A percentile compares a stretch with the other conserved stretches of the same genome.
Conservation (phyloP, 352 stramenopile genomes). For the Globisporangium solare region DNA sequence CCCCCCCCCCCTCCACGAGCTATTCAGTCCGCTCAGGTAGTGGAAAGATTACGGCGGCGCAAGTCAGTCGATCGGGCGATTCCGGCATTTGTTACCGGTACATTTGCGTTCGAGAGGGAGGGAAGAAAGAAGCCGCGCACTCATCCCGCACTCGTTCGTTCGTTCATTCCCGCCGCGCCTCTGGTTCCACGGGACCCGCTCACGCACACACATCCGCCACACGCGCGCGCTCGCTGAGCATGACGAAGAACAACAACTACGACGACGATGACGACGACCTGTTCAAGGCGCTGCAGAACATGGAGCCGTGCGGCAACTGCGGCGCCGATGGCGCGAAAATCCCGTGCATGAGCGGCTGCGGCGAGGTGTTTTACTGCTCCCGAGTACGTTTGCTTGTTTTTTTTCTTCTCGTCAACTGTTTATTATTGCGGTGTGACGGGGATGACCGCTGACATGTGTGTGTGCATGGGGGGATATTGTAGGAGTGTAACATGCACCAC, state of each 20-base stretch:
- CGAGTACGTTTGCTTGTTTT: constrained; percentile 35
- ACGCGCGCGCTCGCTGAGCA: no score
- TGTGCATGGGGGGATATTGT: neutral
- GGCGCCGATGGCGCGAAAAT: constrained; percentile 77
- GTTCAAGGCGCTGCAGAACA: constrained; percentile 80
- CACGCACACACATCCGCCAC: no score
- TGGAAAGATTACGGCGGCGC: no score
- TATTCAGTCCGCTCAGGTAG: no score
- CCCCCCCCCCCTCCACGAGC: no score
- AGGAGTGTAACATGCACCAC: constrained; percentile 89
- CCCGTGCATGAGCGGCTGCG: constrained; percentile 82
- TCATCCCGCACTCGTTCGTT: no score
- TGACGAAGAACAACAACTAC: constrained; percentile 77
- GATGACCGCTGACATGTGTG: neutral
- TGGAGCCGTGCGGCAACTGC: constrained; percentile 84
- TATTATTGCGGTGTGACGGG: neutral
- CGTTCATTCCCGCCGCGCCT: no score
- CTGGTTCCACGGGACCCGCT: no score
- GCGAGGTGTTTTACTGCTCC: constrained; percentile 87
- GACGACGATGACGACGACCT: constrained; percentile 85
- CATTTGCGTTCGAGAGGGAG: no score
- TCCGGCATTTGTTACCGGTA: no score
- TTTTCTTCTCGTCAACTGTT: neutral
- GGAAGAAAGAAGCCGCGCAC: no score
- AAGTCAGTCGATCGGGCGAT: no score